Evolutionary conservation across 768 basidiomycete genomes (phyloP).

Genomic region (Trametes meyenii): DNA sequence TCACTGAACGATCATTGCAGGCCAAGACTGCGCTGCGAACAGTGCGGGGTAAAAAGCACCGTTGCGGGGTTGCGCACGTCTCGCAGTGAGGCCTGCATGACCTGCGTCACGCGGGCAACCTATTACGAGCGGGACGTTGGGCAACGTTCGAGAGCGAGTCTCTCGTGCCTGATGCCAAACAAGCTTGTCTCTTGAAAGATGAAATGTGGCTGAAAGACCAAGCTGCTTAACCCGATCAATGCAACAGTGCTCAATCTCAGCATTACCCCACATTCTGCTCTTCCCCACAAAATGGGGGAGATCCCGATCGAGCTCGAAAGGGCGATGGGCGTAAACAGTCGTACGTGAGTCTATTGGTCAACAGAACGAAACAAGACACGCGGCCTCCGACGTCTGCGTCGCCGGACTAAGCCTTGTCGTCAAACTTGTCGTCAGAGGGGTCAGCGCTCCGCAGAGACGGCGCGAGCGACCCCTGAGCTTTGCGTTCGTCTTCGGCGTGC

Average conservation of each 20-base stretch:
- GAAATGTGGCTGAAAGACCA: background rate
- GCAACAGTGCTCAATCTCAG: background rate
- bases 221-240: background rate
- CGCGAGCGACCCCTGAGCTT: background rate
- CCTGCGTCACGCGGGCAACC: background rate
- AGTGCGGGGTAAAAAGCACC: constrained; percentile 15
- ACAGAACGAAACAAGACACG: background rate
- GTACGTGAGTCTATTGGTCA: background rate
- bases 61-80: background rate
- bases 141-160: background rate
- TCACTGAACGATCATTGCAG: background rate
- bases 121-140: background rate
- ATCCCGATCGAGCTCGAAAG: background rate
- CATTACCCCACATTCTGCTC: background rate
- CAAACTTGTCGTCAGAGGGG: constrained; percentile 13
- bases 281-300: background rate
- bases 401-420: constrained; percentile 1
- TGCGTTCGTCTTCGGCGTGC: constrained; percentile 13
- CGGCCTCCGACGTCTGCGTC: background rate
- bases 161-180: background rate
- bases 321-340: background rate
- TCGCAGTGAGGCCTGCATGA: background rate
- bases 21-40: constrained; percentile 7
- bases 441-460: constrained; percentile 12
- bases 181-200: background rate